Evolutionary conservation across 495 filamentous ascomycete genomes (phyloP).

Genomic region (Neurospora tetraspora): DNA sequence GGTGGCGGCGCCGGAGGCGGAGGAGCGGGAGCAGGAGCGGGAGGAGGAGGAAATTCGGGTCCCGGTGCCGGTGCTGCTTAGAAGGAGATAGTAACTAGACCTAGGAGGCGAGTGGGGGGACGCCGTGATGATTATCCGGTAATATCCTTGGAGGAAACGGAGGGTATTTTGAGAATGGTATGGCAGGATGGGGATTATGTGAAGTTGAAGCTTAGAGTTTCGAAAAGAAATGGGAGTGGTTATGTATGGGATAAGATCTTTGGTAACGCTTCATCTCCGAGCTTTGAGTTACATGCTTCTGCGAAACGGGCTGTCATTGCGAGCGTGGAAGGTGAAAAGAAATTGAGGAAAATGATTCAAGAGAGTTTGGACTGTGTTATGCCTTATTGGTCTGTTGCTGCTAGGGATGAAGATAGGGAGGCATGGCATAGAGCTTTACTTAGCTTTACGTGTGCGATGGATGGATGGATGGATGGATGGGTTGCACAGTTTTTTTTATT

Average conservation of each 20-base stretch:
- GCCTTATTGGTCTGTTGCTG: not conserved
- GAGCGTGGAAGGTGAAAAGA: not conserved
- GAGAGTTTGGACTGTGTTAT: not conserved
- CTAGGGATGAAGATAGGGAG: not conserved
- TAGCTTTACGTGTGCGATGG: not conserved
- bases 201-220: not conserved
- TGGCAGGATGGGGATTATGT: not conserved
- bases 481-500: not conserved
- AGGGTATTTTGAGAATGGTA: not conserved
- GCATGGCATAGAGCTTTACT: not conserved
- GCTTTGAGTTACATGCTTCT: not conserved
- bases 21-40: not conserved
- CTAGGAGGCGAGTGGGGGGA: not conserved
- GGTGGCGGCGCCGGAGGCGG: not conserved
- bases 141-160: not conserved
- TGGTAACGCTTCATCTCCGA: not conserved
- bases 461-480: not conserved
- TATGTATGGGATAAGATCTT: not conserved
- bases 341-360: not conserved
- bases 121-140: not conserved
- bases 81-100: not conserved
- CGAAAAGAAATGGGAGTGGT: not conserved
- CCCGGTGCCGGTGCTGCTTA: not conserved
- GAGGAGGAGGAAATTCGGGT: not conserved
- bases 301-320: not conserved